These are phyloP conservation scores for Rhodotorula sp. DNA, from an alignment of 1,284 basidiomycete genomes.

Conservation along the genomic window DNA sequence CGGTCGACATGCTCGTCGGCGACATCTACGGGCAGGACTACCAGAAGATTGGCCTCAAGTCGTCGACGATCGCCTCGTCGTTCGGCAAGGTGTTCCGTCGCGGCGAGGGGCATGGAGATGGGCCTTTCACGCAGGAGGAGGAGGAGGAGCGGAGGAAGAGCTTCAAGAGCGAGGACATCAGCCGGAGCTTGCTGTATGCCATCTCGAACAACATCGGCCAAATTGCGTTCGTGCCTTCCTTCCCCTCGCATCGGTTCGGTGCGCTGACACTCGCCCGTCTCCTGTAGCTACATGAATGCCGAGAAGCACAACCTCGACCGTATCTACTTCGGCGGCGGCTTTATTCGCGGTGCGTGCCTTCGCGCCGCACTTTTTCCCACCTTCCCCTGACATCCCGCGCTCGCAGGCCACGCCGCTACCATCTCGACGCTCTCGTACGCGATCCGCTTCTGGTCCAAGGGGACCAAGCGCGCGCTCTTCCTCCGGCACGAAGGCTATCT, in stretches of 20 bases:
- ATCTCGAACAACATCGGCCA: slow-evolving; percentile 99
- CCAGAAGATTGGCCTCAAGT: slow-evolving; percentile 90
- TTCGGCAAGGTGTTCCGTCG: slow-evolving; percentile 99
- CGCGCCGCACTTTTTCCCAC: slow-evolving; percentile 6
- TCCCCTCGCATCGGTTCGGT: neutral
- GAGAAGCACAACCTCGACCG: slow-evolving; percentile 96
- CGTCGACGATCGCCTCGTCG: slow-evolving; percentile 94
- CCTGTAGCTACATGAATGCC: slow-evolving; percentile 91
- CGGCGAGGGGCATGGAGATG: slow-evolving; percentile 51
- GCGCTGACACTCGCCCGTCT: neutral
- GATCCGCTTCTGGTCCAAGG: slow-evolving; percentile 99
- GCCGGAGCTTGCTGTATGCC: slow-evolving; percentile 72
- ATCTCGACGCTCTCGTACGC: slow-evolving; percentile 98
- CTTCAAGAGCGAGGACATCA: slow-evolving; percentile 88
- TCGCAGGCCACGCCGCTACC: slow-evolving; percentile 86
- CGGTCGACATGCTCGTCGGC: slow-evolving; percentile 98
- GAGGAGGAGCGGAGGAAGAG: slow-evolving; percentile 57
- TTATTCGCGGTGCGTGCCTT: slow-evolving; percentile 79
- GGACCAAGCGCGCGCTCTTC: slow-evolving; percentile 94
- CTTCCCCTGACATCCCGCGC: neutral
- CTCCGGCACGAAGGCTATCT: slow-evolving; percentile 97
- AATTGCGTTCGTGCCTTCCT: slow-evolving; percentile 78
- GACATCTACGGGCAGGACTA: slow-evolving; percentile 94
- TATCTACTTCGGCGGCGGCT: slow-evolving; percentile 99
- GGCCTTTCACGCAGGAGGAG: slow-evolving; percentile 1